Conservation (phyloP, 176 grass and related monocot species). For the Oryza australiensis region DNA sequence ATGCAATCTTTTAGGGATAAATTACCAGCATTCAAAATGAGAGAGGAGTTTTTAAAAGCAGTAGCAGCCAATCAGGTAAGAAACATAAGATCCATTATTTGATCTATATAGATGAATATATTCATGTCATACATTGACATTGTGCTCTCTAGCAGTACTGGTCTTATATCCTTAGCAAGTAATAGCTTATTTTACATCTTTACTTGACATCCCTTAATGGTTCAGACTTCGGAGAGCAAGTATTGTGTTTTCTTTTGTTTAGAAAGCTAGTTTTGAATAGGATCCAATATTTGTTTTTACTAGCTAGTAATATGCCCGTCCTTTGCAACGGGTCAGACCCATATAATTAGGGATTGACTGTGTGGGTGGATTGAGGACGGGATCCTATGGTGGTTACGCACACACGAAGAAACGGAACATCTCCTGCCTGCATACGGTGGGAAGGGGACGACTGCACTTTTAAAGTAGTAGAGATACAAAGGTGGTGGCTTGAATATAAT, state of each 20-base stretch:
- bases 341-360: no score
- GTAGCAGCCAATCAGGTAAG: conserved; percentile 77
- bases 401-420: no score
- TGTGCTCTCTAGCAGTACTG: neutral
- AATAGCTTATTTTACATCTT: neutral
- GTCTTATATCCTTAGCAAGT: neutral
- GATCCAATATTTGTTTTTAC: neutral
- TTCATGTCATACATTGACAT: neutral
- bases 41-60: conserved; percentile 81
- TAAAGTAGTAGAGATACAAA: neutral
- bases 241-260: neutral
- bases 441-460: no score
- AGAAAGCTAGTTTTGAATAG: conserved; percentile 26
- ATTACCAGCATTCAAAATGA: conserved; percentile 75
- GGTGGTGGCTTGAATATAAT: conserved; percentile 1
- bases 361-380: no score
- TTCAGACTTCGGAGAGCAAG: no score
- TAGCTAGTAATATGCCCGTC: no score
- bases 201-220: neutral
- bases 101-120: conserved; percentile 17
- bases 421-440: no score
- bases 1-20: conserved; percentile 93
- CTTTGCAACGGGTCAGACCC: no score
- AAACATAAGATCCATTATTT: conserved; percentile 1
- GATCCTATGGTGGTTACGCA: no score